phyloP scores from a whole-genome alignment of 495 filamentous ascomycete genomes.

The Annulohypoxylon maeteangense region DNA sequence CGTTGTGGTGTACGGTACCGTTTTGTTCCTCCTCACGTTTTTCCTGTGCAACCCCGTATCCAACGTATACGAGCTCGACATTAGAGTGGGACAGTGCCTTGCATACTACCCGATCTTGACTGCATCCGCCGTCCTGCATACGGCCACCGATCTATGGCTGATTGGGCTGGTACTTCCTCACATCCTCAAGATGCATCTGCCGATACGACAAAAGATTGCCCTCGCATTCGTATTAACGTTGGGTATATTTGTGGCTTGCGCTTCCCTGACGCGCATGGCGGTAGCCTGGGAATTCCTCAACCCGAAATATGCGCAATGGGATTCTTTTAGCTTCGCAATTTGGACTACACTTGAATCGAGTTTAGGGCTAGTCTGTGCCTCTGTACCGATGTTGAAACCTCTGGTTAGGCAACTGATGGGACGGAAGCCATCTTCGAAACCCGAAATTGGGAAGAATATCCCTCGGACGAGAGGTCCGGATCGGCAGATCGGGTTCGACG shows the following conservation, averaged over 20 bases:
- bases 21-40: slow-evolving; percentile 52
- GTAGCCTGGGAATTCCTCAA: slow-evolving; percentile 42
- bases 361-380: slow-evolving; percentile 40
- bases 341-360: slow-evolving; percentile 44
- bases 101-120: slow-evolving; percentile 50
- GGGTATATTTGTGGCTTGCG: slow-evolving; percentile 52
- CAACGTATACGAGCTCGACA: slow-evolving; percentile 43
- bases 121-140: slow-evolving; percentile 48
- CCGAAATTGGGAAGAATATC: slow-evolving; percentile 31
- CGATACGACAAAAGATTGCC: slow-evolving; percentile 47
- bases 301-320: slow-evolving; percentile 43
- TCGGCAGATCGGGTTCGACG: slow-evolving; percentile 7
- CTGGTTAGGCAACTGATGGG: slow-evolving; percentile 39
- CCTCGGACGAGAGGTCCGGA: slow-evolving; percentile 25
- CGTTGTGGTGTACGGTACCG: slow-evolving; percentile 47
- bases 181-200: slow-evolving; percentile 49
- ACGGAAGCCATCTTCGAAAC: slow-evolving; percentile 39
- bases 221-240: slow-evolving; percentile 50
- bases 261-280: slow-evolving; percentile 48
- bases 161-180: slow-evolving; percentile 51
- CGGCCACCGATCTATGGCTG: slow-evolving; percentile 51
- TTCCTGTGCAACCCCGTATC: slow-evolving; percentile 53
- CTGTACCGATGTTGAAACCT: slow-evolving; percentile 42
- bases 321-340: slow-evolving; percentile 41
- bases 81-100: slow-evolving; percentile 45